phyloP scores from a whole-genome alignment of 805 yeast genomes.

The Dipodascus geniculatus region DNA sequence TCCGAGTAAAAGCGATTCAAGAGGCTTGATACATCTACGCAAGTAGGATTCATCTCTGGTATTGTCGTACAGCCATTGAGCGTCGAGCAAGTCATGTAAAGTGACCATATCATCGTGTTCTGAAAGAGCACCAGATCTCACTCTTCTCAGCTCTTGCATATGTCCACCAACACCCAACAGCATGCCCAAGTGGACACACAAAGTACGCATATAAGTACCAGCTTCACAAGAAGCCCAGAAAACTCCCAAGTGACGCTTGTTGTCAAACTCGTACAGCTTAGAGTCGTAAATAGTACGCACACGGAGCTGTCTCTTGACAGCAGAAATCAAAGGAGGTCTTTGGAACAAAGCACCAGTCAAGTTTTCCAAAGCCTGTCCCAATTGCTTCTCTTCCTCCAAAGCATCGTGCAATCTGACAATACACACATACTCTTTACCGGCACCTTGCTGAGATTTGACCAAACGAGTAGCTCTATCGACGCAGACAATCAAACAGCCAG shows the following conservation, averaged over 20 bases:
- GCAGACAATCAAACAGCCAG: constrained; percentile 97
- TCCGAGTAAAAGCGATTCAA: constrained; percentile 85
- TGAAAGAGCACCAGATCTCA: constrained; percentile 89
- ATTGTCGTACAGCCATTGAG: constrained; percentile 96
- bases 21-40: constrained; percentile 87
- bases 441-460: constrained; percentile 98
- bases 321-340: constrained; percentile 97
- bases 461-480: constrained; percentile 95
- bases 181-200: constrained; percentile 98
- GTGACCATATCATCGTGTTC: constrained; percentile 91
- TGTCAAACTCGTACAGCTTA: constrained; percentile 89
- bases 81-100: constrained; percentile 93
- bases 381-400: constrained; percentile 77
- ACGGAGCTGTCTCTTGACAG: constrained; percentile 97
- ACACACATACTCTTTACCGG: constrained; percentile 99
- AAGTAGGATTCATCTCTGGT: constrained; percentile 93
- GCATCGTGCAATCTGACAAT: constrained; percentile 93
- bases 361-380: constrained; percentile 80
- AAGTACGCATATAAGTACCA: constrained; percentile 98
- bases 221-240: constrained; percentile 99
- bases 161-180: constrained; percentile 97
- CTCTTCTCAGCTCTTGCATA: constrained; percentile 99
- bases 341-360: constrained; percentile 98
- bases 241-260: constrained; percentile 92
- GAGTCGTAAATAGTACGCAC: constrained; percentile 97